These are phyloP conservation scores for Penicillium diatomitis DNA, from an alignment of 495 filamentous ascomycete species.

Conservation along the genomic window DNA sequence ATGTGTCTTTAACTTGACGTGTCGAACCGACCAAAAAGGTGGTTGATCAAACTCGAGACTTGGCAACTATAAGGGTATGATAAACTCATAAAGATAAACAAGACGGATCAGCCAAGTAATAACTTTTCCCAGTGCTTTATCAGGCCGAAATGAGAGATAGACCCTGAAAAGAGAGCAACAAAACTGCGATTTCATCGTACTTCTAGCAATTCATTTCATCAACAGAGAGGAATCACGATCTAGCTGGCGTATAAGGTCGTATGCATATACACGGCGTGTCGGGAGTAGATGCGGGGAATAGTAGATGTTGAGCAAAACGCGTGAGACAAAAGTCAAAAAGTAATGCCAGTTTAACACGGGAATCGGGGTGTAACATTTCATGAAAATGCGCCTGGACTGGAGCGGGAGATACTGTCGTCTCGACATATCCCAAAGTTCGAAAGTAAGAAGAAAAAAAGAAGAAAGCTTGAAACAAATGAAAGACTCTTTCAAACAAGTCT, in stretches of 20 bases:
- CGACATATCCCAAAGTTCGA: too few relatives aligned
- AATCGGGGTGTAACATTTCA: constrained; percentile 7
- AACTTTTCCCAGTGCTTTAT: too few relatives aligned
- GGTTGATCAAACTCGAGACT: too few relatives aligned
- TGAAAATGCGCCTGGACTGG: constrained; percentile 5
- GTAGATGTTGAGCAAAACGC: background rate
- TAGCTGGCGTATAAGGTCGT: background rate
- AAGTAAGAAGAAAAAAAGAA: background rate
- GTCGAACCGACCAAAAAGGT: too few relatives aligned
- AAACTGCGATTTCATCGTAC: constrained; percentile 13
- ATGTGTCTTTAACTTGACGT: too few relatives aligned
- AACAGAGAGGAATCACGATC: background rate
- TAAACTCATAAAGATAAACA: too few relatives aligned
- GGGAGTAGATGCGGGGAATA: background rate
- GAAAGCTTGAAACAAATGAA: constrained; percentile 3
- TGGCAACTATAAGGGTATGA: too few relatives aligned
- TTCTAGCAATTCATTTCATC: constrained; percentile 14
- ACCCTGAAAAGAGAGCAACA: background rate
- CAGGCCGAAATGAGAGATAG: too few relatives aligned
- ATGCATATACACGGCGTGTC: background rate
- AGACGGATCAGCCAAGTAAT: too few relatives aligned
- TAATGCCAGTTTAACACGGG: constrained; percentile 10
- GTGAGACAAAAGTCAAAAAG: background rate
- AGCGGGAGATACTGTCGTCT: too few relatives aligned
- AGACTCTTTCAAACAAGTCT: background rate